Evolutionary conservation across 139 green algal genomes (phyloP), one percentile per base, ranked within the genome.

Genomic region (Nannochloris sp.): DNA sequence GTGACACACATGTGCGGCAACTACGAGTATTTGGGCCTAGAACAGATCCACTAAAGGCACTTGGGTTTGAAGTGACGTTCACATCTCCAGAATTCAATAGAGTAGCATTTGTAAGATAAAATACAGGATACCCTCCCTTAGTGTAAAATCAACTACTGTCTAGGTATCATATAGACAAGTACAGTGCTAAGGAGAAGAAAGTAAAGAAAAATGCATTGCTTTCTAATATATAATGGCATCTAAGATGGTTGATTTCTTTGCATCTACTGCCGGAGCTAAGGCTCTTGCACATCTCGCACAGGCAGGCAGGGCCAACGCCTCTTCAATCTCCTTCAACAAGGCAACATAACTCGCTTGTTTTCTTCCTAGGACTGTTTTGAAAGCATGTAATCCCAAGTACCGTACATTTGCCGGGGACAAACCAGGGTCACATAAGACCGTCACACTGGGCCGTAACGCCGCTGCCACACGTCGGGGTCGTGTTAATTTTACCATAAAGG

Each of bases 1-100:
- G 94, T 1, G 94, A 99, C 75, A 97, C 93, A 0, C 93, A 99
- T 71, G 75, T 99, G 0, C 71, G 93, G 8, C 83, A 94, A 67
- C 73, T 94, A 2, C 81, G 85, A 23, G 62, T 76, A 29, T 76
- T 71, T 72, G 70, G 70, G 3, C 64, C 70, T 9, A 58, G 59
- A 32, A 30, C 14, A n/a, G 65, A 83, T 23, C 60, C 33, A 14
- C 36, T 53, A n/a, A 54, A 68, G 45, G 27, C 57, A 6, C 24
- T 75, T 24, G 68, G 57, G 4, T 56, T 66, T 12, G 45, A 74
- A 9, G 24, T 75, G 31, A 55, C 42, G 19, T 82, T 76, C 46
- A 74, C 35, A 31, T 64, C 62, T 12, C 29, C 58, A 12, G 62
- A 83, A 24, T 61, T 81, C 8, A 37, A 39, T 0, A 39, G 37